A percentile compares a stretch with the other conserved stretches of the same genome.
Conservation (phyloP, 2,329 filamentous ascomycete species). For the Fusarium equiseti region DNA sequence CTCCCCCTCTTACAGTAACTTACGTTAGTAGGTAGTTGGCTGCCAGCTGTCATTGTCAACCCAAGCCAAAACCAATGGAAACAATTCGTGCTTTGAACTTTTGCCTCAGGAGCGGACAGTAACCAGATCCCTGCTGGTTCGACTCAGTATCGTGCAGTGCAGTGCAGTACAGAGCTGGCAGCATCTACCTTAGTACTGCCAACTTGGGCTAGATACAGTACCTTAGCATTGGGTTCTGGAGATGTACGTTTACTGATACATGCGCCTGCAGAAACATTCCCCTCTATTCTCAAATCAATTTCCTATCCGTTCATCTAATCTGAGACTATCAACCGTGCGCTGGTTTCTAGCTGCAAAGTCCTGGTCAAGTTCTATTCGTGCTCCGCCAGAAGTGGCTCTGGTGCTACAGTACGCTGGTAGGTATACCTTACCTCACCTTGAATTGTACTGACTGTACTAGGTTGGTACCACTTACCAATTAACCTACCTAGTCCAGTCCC, state of each 20-base stretch:
- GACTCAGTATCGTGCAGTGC: constrained; percentile 16
- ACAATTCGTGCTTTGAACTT: constrained; percentile 14
- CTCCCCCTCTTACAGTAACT: constrained; percentile 3
- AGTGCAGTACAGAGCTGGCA: constrained; percentile 12
- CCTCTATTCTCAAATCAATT: background rate
- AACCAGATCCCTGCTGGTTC: constrained; percentile 29
- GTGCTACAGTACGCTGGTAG: constrained; percentile 20
- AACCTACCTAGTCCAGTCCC: constrained; percentile 23
- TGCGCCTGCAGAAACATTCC: background rate
- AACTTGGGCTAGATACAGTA: background rate
- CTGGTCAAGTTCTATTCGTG: constrained; percentile 10
- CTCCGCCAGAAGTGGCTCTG: constrained; percentile 35
- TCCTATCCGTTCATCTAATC: constrained; percentile 7
- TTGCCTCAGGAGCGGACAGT: constrained; percentile 20
- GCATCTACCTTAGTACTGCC: constrained; percentile 20
- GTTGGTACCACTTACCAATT: constrained; percentile 2
- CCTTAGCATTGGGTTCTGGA: background rate
- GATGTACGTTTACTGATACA: background rate
- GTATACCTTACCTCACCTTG: constrained; percentile 3
- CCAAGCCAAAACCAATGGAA: constrained; percentile 6
- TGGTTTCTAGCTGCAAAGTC: constrained; percentile 6
- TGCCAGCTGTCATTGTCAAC: constrained; percentile 22
- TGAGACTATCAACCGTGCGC: constrained; percentile 10
- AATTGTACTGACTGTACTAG: constrained; percentile 3
- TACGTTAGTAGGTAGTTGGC: background rate